phyloP scores from a whole-genome alignment of 164 flowering plant species.

The Vitis amurensis region DNA sequence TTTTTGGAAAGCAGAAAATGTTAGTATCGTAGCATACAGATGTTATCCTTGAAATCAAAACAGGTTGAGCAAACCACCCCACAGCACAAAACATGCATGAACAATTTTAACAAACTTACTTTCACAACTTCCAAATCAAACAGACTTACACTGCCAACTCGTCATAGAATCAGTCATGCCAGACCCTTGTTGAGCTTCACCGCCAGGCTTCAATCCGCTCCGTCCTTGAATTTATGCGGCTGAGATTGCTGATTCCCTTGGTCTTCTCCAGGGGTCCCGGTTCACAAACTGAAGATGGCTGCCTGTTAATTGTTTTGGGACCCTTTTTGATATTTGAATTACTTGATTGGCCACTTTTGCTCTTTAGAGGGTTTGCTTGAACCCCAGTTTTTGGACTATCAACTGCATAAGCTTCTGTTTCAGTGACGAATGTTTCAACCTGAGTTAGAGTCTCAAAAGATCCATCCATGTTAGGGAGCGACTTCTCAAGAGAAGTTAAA shows the following conservation, averaged over 20 bases:
- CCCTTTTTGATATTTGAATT: slow-evolving; percentile 25
- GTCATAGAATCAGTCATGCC: not conserved
- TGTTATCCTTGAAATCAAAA: slow-evolving; percentile 17
- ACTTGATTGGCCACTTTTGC: slow-evolving; percentile 30
- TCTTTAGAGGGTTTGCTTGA: slow-evolving; percentile 16
- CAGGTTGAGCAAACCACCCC: slow-evolving; percentile 19
- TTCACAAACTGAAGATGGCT: slow-evolving; percentile 15
- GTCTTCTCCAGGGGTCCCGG: slow-evolving; percentile 35
- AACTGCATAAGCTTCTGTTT: slow-evolving; percentile 5
- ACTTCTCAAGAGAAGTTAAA: slow-evolving; percentile 19
- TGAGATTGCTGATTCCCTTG: slow-evolving; percentile 45
- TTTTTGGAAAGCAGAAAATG: slow-evolving; percentile 9
- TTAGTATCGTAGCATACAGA: slow-evolving; percentile 14
- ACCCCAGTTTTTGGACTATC: slow-evolving; percentile 5
- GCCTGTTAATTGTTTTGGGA: slow-evolving; percentile 19
- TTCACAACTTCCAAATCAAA: slow-evolving; percentile 16
- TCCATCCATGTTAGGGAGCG: slow-evolving; percentile 22
- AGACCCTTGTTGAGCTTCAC: slow-evolving; percentile 1
- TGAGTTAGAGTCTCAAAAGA: slow-evolving; percentile 21
- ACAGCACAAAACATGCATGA: slow-evolving; percentile 20
- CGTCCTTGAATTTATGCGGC: slow-evolving; percentile 46
- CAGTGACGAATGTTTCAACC: slow-evolving; percentile 8
- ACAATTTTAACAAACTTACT: slow-evolving; percentile 11
- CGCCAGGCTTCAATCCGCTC: slow-evolving; percentile 85
- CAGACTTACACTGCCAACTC: not conserved